Evolutionary conservation across 108 stramenopile species (phyloP), one percentile per base, ranked within the genome.

Genomic region (Discostella stelligeroides): DNA sequence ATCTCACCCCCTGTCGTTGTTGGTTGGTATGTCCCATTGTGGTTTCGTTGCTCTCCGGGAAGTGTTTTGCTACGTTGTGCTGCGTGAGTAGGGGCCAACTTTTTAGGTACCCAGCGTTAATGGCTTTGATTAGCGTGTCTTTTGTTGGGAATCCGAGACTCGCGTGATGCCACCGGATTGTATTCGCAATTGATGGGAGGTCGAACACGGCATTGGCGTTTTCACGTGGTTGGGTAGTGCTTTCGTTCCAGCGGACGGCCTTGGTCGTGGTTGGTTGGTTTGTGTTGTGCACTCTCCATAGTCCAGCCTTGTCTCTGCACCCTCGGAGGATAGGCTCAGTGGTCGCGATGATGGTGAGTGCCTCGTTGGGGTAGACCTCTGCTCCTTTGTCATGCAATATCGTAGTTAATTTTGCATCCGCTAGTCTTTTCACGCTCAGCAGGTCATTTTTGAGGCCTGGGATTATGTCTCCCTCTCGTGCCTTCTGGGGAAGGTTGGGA

Each of bases 71-170:
- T 9, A 61, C 17, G 39, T 61, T 61, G 9, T 61, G 37, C 10
- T 61, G 38, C 8, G 34, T 61, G 11, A 61, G 34, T 29, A 58
- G 25, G 20, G 57, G 57, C 57, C 57, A 58, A 15, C 27, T 29
- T 15, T 15, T 9, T 15, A 58, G 27, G 24, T 58, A 25, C 7
- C 60, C 60, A 10, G 34, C 39, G 15, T 38, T 61, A 23, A 61
- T 18, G 10, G 60, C 60, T 40, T 61, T 61, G 5, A 61, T 14
- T 37, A 15, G 40, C 4, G 10, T 61, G 11, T 34, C 37, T 40
- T 61, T 61, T 42, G 41, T 42, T 42, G 41, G 41, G 41, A 42
- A 42, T 8, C 41, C 41, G 41, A 42, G 41, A 8, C 41, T 42
- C 10, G 41, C 41, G 12, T 42, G 41, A 42, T 42, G 41, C 41